Base-by-base conservation (phyloP, 768 basidiomycete species). In the Trametes cubensis region DNA sequence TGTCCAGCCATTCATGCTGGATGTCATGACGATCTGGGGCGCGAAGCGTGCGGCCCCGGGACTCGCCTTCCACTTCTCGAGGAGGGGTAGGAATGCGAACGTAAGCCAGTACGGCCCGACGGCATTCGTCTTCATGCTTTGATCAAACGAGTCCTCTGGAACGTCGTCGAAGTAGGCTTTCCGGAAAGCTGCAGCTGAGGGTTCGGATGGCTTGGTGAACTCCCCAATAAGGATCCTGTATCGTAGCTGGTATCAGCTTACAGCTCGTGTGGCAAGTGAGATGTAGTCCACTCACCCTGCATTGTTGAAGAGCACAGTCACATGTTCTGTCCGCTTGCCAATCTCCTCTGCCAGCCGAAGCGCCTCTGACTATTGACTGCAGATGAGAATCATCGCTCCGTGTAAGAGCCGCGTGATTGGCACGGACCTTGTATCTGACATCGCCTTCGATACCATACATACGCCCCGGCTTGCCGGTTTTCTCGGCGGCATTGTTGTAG, bases 71-170 rank as follows among this genome's bases (percentile, higher is more conserved):
- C 80, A 79, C 55, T 77, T 78, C 65, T 81, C 80, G 6, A 84
- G 73, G 0, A 85, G 72, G 6, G 82, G 83, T 3, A 85, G 73
- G 72, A 83, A 82, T n/a, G 83, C 83, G 64, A 83, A 81, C 0
- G 83, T 79, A 20, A 83, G 73, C 80, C 83, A 85, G 69, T 83
- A 83, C 6, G 83, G 79, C 0, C 78, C 80, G 11, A 78, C 73
- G 0, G 78, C 76, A 63, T 81, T 81, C 18, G 78, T 77, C 58
- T 71, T 70, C 28, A 77, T 48, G 17, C 65, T 66, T 47, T 77
- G 71, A 59, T 73, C 67, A 59, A 82, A 82, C 17, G 72, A 66
- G 4, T 77, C 73, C 40, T 78, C 71, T 5, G 75, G 54, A 41
- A 81, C 67, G 3, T 69, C 63, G 50, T 79, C 78, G 66, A 79